A percentile compares a stretch with the other conserved stretches of the same genome.
These are phyloP conservation scores for Pugionium dolabratum DNA, from an alignment of 345 rosid species.

Conservation along the genomic window DNA sequence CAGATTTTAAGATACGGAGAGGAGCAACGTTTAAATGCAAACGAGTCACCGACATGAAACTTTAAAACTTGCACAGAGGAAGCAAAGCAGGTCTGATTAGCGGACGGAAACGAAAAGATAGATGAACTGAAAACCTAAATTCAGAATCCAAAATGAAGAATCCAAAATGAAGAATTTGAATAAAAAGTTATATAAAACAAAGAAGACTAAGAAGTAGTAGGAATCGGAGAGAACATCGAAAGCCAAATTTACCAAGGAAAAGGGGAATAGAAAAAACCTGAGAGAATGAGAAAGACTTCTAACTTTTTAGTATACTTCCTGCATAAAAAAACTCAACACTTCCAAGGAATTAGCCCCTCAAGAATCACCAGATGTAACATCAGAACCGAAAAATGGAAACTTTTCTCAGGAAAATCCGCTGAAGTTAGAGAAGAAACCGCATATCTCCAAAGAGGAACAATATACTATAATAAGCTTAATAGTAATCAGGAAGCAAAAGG, in stretches of 20 bases:
- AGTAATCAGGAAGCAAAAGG: conserved; percentile 2
- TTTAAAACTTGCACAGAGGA: conserved; percentile 14
- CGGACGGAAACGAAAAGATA: background rate
- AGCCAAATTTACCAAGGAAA: background rate
- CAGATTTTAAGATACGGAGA: conserved; percentile 21
- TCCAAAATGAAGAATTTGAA: background rate
- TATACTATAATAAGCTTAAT: too few relatives aligned
- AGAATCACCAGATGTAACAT: conserved; percentile 36
- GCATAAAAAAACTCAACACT: conserved; percentile 15
- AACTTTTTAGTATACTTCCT: background rate
- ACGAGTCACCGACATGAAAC: conserved; percentile 14
- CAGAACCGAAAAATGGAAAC: conserved; percentile 6
- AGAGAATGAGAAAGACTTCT: conserved; percentile 25
- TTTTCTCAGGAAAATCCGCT: background rate
- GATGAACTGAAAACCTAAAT: background rate
- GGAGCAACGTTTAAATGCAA: background rate
- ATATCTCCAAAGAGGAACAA: background rate
- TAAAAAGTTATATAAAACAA: background rate
- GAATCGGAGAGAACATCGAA: background rate
- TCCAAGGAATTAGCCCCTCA: conserved; percentile 1
- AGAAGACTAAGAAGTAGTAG: background rate
- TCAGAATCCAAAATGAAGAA: background rate
- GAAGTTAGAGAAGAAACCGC: background rate
- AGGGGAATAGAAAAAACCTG: conserved; percentile 31
- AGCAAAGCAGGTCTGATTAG: background rate